A percentile compares a stretch with the other conserved stretches of the same genome.
Evolutionary conservation across 106 monocot species (phyloP).

Genomic region (Acorus gramineus): DNA sequence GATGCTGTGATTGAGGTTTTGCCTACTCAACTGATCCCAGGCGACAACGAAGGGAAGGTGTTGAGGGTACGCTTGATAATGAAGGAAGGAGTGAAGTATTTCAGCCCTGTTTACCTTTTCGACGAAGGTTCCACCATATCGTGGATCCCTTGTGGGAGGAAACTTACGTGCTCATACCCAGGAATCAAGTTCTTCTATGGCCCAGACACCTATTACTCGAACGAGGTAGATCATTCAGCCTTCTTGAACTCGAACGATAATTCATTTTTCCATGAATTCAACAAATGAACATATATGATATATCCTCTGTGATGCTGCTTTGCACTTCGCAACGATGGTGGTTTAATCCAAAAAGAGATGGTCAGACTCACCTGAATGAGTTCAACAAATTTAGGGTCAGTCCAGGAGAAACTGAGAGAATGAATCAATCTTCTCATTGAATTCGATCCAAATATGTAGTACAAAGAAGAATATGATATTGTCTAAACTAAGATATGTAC

Average conservation of each 20-base stretch:
- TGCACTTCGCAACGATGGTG: too few relatives aligned
- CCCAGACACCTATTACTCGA: slow-evolving; percentile 57
- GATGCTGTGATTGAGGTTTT: slow-evolving; percentile 94
- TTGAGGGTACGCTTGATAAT: slow-evolving; percentile 64
- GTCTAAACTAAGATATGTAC: too few relatives aligned
- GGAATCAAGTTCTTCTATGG: slow-evolving; percentile 91
- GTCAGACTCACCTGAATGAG: too few relatives aligned
- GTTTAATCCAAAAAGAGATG: too few relatives aligned
- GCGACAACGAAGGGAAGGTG: slow-evolving; percentile 90
- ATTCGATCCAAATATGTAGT: too few relatives aligned
- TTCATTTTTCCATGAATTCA: neutral
- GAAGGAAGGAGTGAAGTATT: slow-evolving; percentile 86
- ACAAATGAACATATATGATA: too few relatives aligned
- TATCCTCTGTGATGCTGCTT: too few relatives aligned
- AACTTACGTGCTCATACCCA: slow-evolving; percentile 90
- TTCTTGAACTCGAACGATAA: neutral
- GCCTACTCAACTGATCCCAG: slow-evolving; percentile 87
- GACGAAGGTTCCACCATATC: slow-evolving; percentile 95
- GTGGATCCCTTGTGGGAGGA: slow-evolving; percentile 94
- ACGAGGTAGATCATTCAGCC: slow-evolving; percentile 45
- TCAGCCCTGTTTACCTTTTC: slow-evolving; percentile 86
- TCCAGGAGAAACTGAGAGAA: too few relatives aligned
- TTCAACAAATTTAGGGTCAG: too few relatives aligned
- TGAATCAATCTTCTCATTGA: too few relatives aligned
- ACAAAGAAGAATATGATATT: too few relatives aligned